phyloP scores from a whole-genome alignment of 345 rosid species.

The Linum trigynum region DNA sequence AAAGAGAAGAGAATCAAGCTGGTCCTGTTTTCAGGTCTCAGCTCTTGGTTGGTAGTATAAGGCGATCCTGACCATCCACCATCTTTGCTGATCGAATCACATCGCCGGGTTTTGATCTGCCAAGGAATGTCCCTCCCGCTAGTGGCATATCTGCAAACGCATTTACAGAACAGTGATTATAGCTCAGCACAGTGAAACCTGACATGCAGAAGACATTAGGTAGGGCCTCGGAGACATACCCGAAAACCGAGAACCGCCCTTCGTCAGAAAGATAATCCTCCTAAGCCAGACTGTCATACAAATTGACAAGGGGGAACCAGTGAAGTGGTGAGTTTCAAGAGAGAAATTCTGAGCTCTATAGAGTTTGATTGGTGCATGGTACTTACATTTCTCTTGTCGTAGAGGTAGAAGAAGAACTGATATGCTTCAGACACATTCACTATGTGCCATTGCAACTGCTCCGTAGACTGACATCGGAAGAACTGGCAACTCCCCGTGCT shows the following conservation, averaged over 20 bases:
- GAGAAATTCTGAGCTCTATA: not conserved
- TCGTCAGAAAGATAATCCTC: conserved; percentile 87
- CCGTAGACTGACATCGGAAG: conserved; percentile 84
- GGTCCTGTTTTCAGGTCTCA: not conserved
- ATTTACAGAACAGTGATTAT: not conserved
- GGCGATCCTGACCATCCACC: conserved; percentile 69
- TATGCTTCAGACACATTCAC: conserved; percentile 62
- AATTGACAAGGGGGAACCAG: not conserved
- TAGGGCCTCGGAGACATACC: conserved; percentile 31
- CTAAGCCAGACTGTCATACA: conserved; percentile 59
- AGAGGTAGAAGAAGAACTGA: conserved; percentile 84
- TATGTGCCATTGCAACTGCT: conserved; percentile 93
- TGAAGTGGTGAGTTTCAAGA: not conserved
- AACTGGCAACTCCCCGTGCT: conserved; percentile 89
- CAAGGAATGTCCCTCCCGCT: conserved; percentile 63
- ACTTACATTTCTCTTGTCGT: conserved; percentile 80
- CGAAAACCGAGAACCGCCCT: conserved; percentile 87
- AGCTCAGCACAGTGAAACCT: not conserved
- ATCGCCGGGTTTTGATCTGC: conserved; percentile 78
- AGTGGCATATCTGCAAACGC: conserved; percentile 46
- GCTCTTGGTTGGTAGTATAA: conserved; percentile 47
- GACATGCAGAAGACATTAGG: not conserved
- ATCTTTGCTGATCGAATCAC: conserved; percentile 61
- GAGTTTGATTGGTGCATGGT: not conserved
- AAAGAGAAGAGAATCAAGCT: no score